Conservation (phyloP, 2,329 filamentous ascomycete species). For the Ascochyta rabiei region DNA sequence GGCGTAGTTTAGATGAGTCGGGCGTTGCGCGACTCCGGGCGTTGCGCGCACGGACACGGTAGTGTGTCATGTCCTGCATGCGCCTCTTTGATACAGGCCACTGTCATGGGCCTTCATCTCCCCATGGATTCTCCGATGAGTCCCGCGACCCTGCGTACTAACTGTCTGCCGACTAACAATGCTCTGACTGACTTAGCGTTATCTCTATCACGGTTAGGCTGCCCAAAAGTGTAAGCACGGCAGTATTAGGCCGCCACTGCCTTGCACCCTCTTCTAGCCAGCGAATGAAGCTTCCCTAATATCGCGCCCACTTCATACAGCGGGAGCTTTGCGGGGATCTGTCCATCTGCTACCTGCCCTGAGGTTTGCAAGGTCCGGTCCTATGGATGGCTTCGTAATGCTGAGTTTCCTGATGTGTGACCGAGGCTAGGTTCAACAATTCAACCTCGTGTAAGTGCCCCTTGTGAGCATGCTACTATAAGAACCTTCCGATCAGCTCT, state of each 20-base stretch:
- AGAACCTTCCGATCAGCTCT: not conserved
- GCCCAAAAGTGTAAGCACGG: not conserved
- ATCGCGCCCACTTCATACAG: not conserved
- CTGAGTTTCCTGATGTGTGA: conserved; percentile 4
- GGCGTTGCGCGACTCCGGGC: too few species aligned
- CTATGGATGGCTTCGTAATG: conserved; percentile 2
- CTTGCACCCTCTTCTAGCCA: not conserved
- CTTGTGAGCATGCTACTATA: not conserved
- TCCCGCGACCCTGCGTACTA: not conserved
- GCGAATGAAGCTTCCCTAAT: not conserved
- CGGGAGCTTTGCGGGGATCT: not conserved
- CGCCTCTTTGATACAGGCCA: not conserved
- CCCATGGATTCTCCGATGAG: conserved; percentile 5
- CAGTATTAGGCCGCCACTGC: conserved; percentile 5
- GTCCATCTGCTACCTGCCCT: conserved; percentile 5
- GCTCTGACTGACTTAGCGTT: not conserved
- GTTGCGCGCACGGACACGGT: too few species aligned
- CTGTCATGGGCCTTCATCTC: conserved; percentile 1
- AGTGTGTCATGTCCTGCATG: not conserved
- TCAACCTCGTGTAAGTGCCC: conserved; percentile 2
- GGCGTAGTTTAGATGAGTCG: too few species aligned
- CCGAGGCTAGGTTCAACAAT: not conserved
- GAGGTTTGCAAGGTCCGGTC: conserved; percentile 2
- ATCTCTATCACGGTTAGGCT: not conserved
- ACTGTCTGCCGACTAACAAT: conserved; percentile 1